Conservation (phyloP, 441 rosid species). For the Pelargonium cotyledonis region DNA sequence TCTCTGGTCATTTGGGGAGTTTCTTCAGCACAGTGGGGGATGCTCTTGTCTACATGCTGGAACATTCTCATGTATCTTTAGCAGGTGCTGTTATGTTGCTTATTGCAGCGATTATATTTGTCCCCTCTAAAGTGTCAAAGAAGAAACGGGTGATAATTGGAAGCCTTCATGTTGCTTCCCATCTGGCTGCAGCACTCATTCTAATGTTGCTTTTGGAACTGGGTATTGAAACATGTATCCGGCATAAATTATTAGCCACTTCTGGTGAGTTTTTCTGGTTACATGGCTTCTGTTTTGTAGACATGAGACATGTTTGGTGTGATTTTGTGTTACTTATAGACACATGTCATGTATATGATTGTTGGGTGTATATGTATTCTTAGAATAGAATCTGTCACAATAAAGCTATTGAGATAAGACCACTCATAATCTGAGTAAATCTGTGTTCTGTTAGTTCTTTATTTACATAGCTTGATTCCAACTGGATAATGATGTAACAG, state of each 20-base stretch:
- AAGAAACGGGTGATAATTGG: conserved; percentile 76
- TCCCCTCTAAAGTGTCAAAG: conserved; percentile 79
- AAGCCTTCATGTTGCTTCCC: conserved; percentile 81
- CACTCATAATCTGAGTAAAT: not conserved
- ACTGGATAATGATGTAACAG: conserved; percentile 3
- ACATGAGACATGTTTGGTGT: not conserved
- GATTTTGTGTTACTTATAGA: not conserved
- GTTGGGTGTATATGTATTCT: not conserved
- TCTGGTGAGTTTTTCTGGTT: conserved; percentile 49
- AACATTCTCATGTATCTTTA: conserved; percentile 72
- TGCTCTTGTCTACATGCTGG: conserved; percentile 58
- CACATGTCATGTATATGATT: not conserved
- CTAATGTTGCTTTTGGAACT: conserved; percentile 89
- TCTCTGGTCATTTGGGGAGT: conserved; percentile 78
- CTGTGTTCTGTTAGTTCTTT: not conserved
- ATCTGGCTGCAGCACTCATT: conserved; percentile 77
- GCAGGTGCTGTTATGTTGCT: conserved; percentile 63
- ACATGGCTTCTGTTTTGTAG: conserved; percentile 5
- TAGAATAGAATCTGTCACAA: not conserved
- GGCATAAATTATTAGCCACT: conserved; percentile 84
- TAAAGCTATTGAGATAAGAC: not conserved
- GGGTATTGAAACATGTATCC: conserved; percentile 86
- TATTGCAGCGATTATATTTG: conserved; percentile 59
- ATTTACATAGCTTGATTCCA: not conserved
- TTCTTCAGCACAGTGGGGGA: conserved; percentile 77